phyloP scores from a whole-genome alignment of 192 early-diverging fungal species.

The Neocallimastix lanati region DNA sequence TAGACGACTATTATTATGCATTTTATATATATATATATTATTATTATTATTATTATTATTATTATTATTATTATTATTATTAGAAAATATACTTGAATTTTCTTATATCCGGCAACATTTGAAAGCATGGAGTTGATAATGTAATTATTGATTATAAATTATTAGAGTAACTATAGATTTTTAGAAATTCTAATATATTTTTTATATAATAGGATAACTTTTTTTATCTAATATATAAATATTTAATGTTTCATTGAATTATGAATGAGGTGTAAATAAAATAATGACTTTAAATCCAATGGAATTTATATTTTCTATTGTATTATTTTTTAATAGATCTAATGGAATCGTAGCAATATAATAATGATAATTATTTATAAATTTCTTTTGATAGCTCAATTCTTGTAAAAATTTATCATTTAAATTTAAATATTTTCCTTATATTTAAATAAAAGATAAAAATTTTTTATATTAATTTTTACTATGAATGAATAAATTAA shows the following conservation, averaged over 20 bases:
- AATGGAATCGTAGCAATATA: background rate
- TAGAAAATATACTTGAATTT: background rate
- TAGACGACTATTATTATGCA: too few relatives aligned
- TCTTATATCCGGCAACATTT: background rate
- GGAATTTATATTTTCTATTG: background rate
- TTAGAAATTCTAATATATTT: background rate
- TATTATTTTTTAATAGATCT: background rate
- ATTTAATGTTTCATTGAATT: background rate
- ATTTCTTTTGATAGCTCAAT: too few relatives aligned
- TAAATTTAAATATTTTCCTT: too few relatives aligned
- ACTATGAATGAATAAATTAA: too few relatives aligned
- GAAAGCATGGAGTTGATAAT: background rate
- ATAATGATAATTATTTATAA: too few relatives aligned
- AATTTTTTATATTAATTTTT: too few relatives aligned
- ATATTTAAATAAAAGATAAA: too few relatives aligned
- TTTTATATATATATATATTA: background rate
- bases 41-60: too few relatives aligned
- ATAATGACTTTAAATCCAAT: background rate
- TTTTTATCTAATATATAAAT: background rate
- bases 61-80: too few relatives aligned
- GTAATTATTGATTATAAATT: background rate
- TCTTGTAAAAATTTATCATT: too few relatives aligned
- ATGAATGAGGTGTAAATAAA: background rate
- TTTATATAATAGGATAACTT: background rate
- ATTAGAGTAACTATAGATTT: background rate